Evolutionary conservation across 495 filamentous ascomycete genomes (phyloP), one percentile per base, ranked within the genome.

Genomic region (Bacidia gigantensis): DNA sequence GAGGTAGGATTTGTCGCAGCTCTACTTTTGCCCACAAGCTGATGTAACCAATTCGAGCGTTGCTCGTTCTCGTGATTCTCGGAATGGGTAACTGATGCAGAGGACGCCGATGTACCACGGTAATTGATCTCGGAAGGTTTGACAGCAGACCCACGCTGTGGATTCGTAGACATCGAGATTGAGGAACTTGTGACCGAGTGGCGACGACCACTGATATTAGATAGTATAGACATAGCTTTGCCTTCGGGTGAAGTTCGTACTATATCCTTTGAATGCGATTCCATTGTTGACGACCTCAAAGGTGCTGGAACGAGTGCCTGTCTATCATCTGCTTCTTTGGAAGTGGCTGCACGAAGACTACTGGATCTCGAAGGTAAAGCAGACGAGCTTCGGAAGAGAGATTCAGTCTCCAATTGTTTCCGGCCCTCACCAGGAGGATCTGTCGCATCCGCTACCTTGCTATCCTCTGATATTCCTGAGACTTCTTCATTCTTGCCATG

Each of bases 201-300:
- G 18, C 52, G 46, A 26, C 56, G 56, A 25, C 23, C 35, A 50
- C 53, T 56, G 25, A 54, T 50, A 32, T 51, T 41, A 26, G 58
- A 58, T 11, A 57, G 38, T 22, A 58, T 51, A 14, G 56, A 58
- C 56, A 58, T 50, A 17, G 56, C 52, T 22, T 52, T 50, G 32
- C 47, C 51, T 12, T 46, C 42, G 17, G 56, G 32, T 23, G 56
- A 55, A 18, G 24, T 12, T 23, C 43, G 49, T 11, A 25, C 45
- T 21, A 40, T 0, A 17, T 48, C 38, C 21, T 52, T 39, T 17
- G 46, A 7, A n/a, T 24, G 26, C 10, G 46, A 45, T 12, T 10
- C 2, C 10, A 12, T 26, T 3, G 24, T 9, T 11, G 20, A 11
- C 18, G 18, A 5, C 14, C 29, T 12, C 26, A 38, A 45, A 20